phyloP scores from a whole-genome alignment of 345 rosid species.

The Eucalyptus polyanthemos region DNA sequence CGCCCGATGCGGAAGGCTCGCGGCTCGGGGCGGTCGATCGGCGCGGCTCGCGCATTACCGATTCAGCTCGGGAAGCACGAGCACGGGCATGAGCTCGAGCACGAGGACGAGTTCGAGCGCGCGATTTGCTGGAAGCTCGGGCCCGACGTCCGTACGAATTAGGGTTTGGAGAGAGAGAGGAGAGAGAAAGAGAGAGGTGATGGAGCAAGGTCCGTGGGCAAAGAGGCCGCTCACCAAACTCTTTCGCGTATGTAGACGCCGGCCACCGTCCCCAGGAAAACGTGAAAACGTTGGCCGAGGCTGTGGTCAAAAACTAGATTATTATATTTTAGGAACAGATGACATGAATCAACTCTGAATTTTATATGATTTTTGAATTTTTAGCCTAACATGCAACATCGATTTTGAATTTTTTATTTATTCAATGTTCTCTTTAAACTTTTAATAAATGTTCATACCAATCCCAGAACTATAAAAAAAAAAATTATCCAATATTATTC shows the following conservation, averaged over 20 bases:
- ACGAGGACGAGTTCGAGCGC: neutral
- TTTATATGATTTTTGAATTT: fast-evolving
- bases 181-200: neutral
- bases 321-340: neutral
- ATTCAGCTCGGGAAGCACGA: neutral
- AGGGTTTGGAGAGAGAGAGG: neutral
- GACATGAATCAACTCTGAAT: too few species aligned
- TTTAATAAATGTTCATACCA: too few species aligned
- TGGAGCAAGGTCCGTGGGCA: neutral
- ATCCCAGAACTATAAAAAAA: too few species aligned
- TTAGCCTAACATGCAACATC: fast-evolving
- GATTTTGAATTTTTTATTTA: fast-evolving
- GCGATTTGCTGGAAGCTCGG: neutral
- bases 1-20: neutral
- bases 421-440: fast-evolving
- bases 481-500: too few species aligned
- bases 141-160: neutral
- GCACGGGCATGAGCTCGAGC: neutral
- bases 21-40: neutral
- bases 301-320: neutral
- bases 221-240: neutral
- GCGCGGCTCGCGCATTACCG: neutral
- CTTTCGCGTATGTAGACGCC: neutral
- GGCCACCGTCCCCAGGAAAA: neutral
- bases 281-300: neutral